These are phyloP conservation scores for Trichomonas gallinae DNA, from an alignment of 208 protist species.

Conservation along the genomic window DNA sequence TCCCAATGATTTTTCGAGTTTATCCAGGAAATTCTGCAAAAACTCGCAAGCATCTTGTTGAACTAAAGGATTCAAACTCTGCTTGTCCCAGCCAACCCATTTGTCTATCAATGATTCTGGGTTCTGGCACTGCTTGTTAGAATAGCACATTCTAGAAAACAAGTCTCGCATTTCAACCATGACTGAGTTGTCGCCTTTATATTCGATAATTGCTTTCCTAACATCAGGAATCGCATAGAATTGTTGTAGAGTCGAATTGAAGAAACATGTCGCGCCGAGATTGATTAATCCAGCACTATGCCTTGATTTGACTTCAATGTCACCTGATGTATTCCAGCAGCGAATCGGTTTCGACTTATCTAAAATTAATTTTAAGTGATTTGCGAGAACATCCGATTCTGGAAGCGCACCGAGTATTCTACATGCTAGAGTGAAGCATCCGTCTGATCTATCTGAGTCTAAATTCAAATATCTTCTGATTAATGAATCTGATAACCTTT, in stretches of 20 bases:
- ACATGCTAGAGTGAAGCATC: background rate
- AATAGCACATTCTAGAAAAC: background rate
- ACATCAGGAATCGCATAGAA: background rate
- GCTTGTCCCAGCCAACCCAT: background rate
- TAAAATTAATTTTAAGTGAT: background rate
- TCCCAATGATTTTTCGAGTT: background rate
- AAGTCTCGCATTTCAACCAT: background rate
- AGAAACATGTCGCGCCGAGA: background rate
- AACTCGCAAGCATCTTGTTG: constrained; percentile 18
- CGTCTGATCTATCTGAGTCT: background rate
- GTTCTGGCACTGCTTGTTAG: background rate
- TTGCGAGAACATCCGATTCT: background rate
- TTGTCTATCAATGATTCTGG: background rate
- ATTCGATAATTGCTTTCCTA: background rate
- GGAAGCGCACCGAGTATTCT: background rate
- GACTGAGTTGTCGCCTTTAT: background rate
- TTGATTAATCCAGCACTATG: background rate
- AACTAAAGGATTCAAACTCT: background rate
- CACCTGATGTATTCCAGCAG: background rate
- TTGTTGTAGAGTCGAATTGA: background rate
- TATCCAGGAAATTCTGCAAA: background rate
- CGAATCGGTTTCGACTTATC: background rate
- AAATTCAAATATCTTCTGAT: background rate
- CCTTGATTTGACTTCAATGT: background rate
- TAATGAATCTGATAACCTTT: background rate